phyloP scores from a whole-genome alignment of 371 early-diverging fungal species.

The Nosema muscidifuracis region DNA sequence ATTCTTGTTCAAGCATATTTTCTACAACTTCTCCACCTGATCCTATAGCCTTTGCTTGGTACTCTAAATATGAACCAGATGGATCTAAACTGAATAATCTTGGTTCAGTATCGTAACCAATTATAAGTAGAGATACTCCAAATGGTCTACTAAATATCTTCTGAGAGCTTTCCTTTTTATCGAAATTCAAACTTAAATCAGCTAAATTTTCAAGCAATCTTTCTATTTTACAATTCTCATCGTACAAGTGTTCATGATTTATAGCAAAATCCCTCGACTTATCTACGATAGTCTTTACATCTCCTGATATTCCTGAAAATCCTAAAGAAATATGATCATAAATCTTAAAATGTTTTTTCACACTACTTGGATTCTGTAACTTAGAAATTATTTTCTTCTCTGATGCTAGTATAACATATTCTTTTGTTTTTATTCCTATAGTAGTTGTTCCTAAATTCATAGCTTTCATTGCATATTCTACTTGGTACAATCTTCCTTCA shows the following conservation, averaged over 20 bases:
- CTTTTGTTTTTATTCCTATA: constrained; percentile 52
- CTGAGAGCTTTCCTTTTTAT: constrained; percentile 56
- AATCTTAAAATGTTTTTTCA: constrained; percentile 62
- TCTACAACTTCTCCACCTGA: constrained; percentile 95
- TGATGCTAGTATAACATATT: constrained; percentile 57
- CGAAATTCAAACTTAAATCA: constrained; percentile 58
- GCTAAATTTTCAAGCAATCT: constrained; percentile 56
- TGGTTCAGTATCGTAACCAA: constrained; percentile 88
- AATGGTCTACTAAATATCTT: constrained; percentile 73
- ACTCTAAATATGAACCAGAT: constrained; percentile 81
- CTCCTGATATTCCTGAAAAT: constrained; percentile 61
- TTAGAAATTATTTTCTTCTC: constrained; percentile 62
- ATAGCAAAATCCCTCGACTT: constrained; percentile 52
- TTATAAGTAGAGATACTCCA: constrained; percentile 92
- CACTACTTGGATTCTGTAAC: constrained; percentile 54
- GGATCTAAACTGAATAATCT: constrained; percentile 93
- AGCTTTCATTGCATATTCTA: constrained; percentile 65
- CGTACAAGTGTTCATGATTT: constrained; percentile 52
- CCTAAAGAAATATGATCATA: constrained; percentile 57
- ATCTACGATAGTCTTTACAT: constrained; percentile 59
- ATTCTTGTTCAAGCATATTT: constrained; percentile 81
- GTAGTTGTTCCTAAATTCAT: constrained; percentile 63
- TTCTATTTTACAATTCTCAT: constrained; percentile 54
- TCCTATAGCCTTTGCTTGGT: constrained; percentile 89
- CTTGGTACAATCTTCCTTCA: constrained; percentile 63